Conservation (phyloP, 2,329 filamentous ascomycete species). For the Clonostachys byssicola region DNA sequence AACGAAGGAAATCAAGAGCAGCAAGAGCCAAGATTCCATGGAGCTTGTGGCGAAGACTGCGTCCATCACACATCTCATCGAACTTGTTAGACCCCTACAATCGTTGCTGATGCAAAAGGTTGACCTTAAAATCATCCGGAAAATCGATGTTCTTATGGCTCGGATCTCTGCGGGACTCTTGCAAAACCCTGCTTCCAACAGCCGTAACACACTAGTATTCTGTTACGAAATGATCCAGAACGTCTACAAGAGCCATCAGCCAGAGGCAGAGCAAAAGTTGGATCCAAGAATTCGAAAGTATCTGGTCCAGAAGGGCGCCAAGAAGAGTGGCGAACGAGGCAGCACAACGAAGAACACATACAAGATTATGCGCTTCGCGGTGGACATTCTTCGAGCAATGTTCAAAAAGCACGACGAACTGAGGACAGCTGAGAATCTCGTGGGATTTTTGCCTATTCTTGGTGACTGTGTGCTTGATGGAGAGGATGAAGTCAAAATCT, state of each 20-base stretch:
- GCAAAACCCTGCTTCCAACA: slow-evolving; percentile 74
- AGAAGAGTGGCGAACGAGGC: slow-evolving; percentile 67
- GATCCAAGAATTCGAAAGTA: slow-evolving; percentile 67
- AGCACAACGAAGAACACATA: slow-evolving; percentile 75
- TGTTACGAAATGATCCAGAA: slow-evolving; percentile 93
- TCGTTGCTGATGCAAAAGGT: slow-evolving; percentile 79
- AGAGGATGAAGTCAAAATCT: slow-evolving; percentile 90
- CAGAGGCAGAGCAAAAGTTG: slow-evolving; percentile 45
- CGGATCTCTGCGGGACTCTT: slow-evolving; percentile 80
- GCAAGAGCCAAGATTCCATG: slow-evolving; percentile 97
- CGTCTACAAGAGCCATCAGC: slow-evolving; percentile 65
- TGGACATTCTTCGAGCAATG: slow-evolving; percentile 83
- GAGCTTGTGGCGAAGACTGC: slow-evolving; percentile 83
- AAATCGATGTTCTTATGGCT: slow-evolving; percentile 84
- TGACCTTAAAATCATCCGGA: slow-evolving; percentile 75
- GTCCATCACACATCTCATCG: slow-evolving; percentile 68
- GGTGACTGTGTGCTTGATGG: slow-evolving; percentile 80
- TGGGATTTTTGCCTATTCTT: slow-evolving; percentile 83
- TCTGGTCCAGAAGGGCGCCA: slow-evolving; percentile 74
- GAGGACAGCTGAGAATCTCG: slow-evolving; percentile 73
- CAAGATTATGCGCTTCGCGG: slow-evolving; percentile 82
- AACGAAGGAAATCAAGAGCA: slow-evolving; percentile 97
- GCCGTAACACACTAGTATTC: slow-evolving; percentile 82
- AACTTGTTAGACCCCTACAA: slow-evolving; percentile 75
- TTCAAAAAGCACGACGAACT: slow-evolving; percentile 81